These are phyloP conservation scores for Boletus sp. DNA, from an alignment of 768 basidiomycete genomes.

Conservation along the genomic window DNA sequence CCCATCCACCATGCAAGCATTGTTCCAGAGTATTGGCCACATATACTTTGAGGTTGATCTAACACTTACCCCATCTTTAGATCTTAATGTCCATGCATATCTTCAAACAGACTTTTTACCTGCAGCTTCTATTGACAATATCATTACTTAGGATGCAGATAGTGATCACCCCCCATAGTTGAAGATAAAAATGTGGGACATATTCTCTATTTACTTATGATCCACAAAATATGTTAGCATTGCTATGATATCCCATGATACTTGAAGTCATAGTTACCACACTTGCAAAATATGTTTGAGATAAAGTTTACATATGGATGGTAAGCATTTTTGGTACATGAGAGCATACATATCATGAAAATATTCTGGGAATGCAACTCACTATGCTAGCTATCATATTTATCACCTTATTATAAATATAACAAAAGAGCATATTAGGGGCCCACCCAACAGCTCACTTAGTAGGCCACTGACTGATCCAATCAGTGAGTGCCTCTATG, in stretches of 20 bases:
- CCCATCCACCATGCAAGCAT: background rate
- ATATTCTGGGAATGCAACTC: background rate
- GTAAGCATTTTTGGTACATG: background rate
- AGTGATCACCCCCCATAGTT: background rate
- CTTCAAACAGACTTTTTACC: background rate
- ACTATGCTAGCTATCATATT: background rate
- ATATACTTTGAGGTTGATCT: background rate
- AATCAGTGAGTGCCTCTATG: background rate
- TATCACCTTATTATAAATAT: background rate
- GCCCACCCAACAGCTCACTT: background rate
- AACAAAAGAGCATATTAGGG: background rate
- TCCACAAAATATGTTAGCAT: too few species aligned
- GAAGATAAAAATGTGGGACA: background rate
- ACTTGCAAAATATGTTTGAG: background rate
- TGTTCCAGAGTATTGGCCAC: background rate
- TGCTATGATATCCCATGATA: too few species aligned
- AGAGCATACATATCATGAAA: background rate
- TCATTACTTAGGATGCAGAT: background rate
- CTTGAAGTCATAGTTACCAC: too few species aligned
- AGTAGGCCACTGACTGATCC: background rate
- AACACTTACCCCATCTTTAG: fast-evolving
- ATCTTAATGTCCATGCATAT: background rate
- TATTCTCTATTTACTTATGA: too few species aligned
- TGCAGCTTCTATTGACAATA: background rate
- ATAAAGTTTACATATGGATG: background rate